Evolutionary conservation across 352 stramenopile species (phyloP), one percentile per base, ranked within the genome.

Genomic region (Pythium biforme): DNA sequence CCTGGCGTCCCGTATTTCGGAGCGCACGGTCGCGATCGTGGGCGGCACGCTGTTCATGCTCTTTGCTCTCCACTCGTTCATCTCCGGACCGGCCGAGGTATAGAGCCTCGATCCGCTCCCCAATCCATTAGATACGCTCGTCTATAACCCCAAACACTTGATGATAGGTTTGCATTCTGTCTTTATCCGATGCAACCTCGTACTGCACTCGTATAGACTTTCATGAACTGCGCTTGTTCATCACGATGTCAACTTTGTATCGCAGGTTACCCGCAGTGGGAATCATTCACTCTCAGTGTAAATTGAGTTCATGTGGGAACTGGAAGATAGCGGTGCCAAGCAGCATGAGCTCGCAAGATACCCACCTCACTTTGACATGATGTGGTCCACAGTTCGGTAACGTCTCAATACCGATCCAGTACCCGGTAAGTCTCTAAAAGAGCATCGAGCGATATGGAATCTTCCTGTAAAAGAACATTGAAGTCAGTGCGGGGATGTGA

Each of bases 51-150:
- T 99, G 37, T 99, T 99, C 78, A 75, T 99, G 47, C 62, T 98
- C 29, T 99, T 99, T 79, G 96, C 96, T 29, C 68, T 99, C 27
- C 95, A 99, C 75, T 98, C 95, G 46, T 89, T 99, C 59, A 85
- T 98, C 56, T 92, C 97, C 55, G 95, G 87, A 4, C 86, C 86
- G 4, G 34, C 65, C 17, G 65, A 72, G 17, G 52, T 47, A 29
- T 71, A 71, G 37, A 41, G 1, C 12, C 31, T 1, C 31, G 7
- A 20, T 17, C 1, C 37, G 25, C 3, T 19, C 12, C 17, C n/a
- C 20, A 25, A 19, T 4, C 53, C 23, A 53, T 20, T 55, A 55
- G 49, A 55, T 41, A n/a, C 47, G 15, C 26, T 57, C 22, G 14
- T 23, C 34, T n/a, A n/a, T n/a, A 6, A 29, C 50, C 47, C 37